Evolutionary conservation across 495 filamentous ascomycete species (phyloP).

Genomic region (Penicillium cinerascens): DNA sequence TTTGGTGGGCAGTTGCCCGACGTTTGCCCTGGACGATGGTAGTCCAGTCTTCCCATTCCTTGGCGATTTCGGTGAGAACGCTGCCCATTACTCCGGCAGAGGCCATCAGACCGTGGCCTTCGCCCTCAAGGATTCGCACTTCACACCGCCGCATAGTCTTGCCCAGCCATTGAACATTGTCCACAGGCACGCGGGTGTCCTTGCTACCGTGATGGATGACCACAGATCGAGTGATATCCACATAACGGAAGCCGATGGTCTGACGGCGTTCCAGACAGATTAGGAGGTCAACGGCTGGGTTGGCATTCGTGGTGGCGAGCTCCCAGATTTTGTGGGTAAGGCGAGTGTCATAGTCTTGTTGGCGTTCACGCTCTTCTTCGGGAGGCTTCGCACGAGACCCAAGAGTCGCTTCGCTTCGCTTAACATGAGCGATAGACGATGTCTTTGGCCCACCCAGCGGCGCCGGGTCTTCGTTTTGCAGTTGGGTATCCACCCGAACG

Average conservation of each 20-base stretch:
- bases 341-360: slow-evolving; percentile 75
- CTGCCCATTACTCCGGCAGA: slow-evolving; percentile 88
- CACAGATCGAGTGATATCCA: slow-evolving; percentile 85
- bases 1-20: slow-evolving; percentile 24
- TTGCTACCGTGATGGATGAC: slow-evolving; percentile 92
- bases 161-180: slow-evolving; percentile 92
- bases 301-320: slow-evolving; percentile 85
- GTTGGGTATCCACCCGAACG: slow-evolving; percentile 29
- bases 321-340: slow-evolving; percentile 94
- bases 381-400: slow-evolving; percentile 24
- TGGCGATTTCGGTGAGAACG: slow-evolving; percentile 87
- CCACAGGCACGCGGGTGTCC: slow-evolving; percentile 88
- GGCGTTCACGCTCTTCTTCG: slow-evolving; percentile 58
- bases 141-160: slow-evolving; percentile 91
- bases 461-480: slow-evolving; percentile 40
- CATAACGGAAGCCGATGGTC: slow-evolving; percentile 93
- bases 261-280: slow-evolving; percentile 90
- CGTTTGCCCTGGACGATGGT: slow-evolving; percentile 54
- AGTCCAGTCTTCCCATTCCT: slow-evolving; percentile 94
- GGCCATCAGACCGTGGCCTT: slow-evolving; percentile 96
- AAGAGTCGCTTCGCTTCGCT: slow-evolving; percentile 22
- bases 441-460: slow-evolving; percentile 17
- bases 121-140: slow-evolving; percentile 84
- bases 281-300: slow-evolving; percentile 89
- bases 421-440: slow-evolving; percentile 13